A percentile compares a stretch with the other conserved stretches of the same genome.
phyloP scores from a whole-genome alignment of 495 filamentous ascomycete species.

The Podospora australis region DNA sequence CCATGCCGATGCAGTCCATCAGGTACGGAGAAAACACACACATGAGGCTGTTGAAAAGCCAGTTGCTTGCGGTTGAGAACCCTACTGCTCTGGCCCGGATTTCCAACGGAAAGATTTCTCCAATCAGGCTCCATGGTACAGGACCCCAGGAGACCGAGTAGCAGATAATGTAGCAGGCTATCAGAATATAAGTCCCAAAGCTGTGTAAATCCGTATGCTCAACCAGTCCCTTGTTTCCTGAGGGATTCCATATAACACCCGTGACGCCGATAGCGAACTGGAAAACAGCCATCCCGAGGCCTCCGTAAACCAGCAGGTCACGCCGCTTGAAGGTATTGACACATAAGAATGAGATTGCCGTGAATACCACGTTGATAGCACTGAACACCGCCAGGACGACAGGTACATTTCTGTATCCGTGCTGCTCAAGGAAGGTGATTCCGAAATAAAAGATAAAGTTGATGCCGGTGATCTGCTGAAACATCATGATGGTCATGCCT shows the following conservation, averaged over 20 bases:
- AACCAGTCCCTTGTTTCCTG: slow-evolving; percentile 41
- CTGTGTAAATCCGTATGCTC: slow-evolving; percentile 11
- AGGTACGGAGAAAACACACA: too few relatives aligned
- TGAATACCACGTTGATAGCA: slow-evolving; percentile 60
- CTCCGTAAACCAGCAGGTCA: slow-evolving; percentile 60
- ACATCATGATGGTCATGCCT: slow-evolving; percentile 48
- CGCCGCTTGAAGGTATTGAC: slow-evolving; percentile 66
- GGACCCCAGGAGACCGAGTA: slow-evolving; percentile 71
- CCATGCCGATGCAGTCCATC: slow-evolving; percentile 39
- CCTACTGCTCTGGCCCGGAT: slow-evolving; percentile 64
- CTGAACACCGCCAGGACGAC: slow-evolving; percentile 57
- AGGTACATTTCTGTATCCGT: slow-evolving; percentile 57
- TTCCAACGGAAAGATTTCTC: slow-evolving; percentile 67
- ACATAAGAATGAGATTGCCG: slow-evolving; percentile 58
- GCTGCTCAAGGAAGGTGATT: slow-evolving; percentile 61
- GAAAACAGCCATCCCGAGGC: slow-evolving; percentile 58
- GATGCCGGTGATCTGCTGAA: slow-evolving; percentile 42
- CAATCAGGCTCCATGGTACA: slow-evolving; percentile 57
- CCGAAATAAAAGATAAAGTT: slow-evolving; percentile 77
- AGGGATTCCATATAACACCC: slow-evolving; percentile 38
- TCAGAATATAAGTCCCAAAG: slow-evolving; percentile 54
- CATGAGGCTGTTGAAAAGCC: slow-evolving; percentile 63
- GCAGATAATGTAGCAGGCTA: slow-evolving; percentile 66
- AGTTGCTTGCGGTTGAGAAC: slow-evolving; percentile 70
- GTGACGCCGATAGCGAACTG: slow-evolving; percentile 59